Evolutionary conservation across 768 basidiomycete species (phyloP).

Genomic region (Lenzites betulinus): DNA sequence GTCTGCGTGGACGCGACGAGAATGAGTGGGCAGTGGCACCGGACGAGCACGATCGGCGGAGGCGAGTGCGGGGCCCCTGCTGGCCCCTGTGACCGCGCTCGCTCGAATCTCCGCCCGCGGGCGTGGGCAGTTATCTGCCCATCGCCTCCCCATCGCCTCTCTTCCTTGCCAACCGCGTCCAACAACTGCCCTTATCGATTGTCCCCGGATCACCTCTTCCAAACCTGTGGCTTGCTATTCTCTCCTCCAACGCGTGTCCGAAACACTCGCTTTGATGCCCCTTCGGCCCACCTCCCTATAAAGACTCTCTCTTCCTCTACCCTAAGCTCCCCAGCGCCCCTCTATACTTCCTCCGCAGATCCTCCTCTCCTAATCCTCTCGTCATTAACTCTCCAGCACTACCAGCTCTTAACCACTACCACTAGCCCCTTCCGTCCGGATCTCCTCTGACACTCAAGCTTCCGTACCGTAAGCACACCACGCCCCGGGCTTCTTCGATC

Average conservation of each 20-base stretch:
- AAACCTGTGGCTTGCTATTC: constrained; percentile 27
- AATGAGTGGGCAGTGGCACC: constrained; percentile 5
- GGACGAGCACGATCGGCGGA: constrained; percentile 7
- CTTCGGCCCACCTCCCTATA: constrained; percentile 33
- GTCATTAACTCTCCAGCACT: neutral
- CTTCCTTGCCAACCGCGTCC: constrained; percentile 16
- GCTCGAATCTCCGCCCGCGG: neutral
- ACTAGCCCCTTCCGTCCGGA: too few species aligned
- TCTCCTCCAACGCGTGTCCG: constrained; percentile 11
- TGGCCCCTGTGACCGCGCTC: constrained; percentile 14
- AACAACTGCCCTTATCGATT: constrained; percentile 29
- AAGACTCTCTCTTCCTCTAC: constrained; percentile 26
- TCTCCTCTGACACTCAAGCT: constrained; percentile 10
- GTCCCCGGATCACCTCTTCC: constrained; percentile 26
- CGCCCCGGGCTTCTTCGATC: constrained; percentile 18
- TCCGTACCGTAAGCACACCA: constrained; percentile 19
- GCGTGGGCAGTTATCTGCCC: constrained; percentile 6
- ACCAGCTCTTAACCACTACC: too few species aligned
- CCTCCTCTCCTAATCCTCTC: constrained; percentile 3
- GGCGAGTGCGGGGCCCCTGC: neutral
- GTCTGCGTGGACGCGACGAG: constrained; percentile 6
- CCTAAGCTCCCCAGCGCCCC: constrained; percentile 20
- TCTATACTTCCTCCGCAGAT: constrained; percentile 11
- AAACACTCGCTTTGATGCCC: constrained; percentile 23
- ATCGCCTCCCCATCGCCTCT: constrained; percentile 10